Base-by-base conservation (phyloP, 2,329 filamentous ascomycete genomes). In the Pestalotiopsis sp. region DNA sequence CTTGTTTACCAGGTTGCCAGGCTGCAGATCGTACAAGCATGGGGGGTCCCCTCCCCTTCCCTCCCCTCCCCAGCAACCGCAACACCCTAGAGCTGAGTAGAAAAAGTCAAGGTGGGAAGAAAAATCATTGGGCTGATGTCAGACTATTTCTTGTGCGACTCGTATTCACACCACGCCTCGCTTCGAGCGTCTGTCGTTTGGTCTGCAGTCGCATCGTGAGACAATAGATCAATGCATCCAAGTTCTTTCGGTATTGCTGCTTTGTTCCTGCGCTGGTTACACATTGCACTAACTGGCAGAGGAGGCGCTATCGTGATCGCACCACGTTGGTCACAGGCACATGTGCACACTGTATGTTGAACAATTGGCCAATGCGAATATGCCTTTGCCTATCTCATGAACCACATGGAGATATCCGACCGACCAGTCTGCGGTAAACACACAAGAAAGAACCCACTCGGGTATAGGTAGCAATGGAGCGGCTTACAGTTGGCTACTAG, bases 91-190 rank as follows among this genome's bases (percentile, higher is more conserved):
- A 36, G 31, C 31, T 9, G 31, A 36, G 31, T 36, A 36, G 2
- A 36, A 36, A 36, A 36, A 36, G 31, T 36, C 45, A 52, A 52
- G 45, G 45, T 52, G 45, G 45, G 17, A 11, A 62, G 9, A 36
- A 36, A 9, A 6, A 31, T 9, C 14, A 3, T 39, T 62, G 59
- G 31, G 59, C 59, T 62, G 59, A 62, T 62, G 59, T 62, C 59
- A 62, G 41, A 62, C 27, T 36, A 62, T 62, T 62, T n/a, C 14
- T 36, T 27, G 27, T 39, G n/a, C 36, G n/a, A 36, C 59, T 62
- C 36, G 59, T 62, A 62, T 62, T 17, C 31, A 39, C 13, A n/a
- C 25, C n/a, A 59, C 20, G 57, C 57, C 57, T 59, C 23, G 11
- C 57, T 59, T 59, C 45, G 45, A 9, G 7, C 31, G 45, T 49